A percentile compares a stretch with the other conserved stretches of the same genome.
These are phyloP conservation scores for Erythrophleum fordii DNA, from an alignment of 306 rosid genomes.

Conservation along the genomic window DNA sequence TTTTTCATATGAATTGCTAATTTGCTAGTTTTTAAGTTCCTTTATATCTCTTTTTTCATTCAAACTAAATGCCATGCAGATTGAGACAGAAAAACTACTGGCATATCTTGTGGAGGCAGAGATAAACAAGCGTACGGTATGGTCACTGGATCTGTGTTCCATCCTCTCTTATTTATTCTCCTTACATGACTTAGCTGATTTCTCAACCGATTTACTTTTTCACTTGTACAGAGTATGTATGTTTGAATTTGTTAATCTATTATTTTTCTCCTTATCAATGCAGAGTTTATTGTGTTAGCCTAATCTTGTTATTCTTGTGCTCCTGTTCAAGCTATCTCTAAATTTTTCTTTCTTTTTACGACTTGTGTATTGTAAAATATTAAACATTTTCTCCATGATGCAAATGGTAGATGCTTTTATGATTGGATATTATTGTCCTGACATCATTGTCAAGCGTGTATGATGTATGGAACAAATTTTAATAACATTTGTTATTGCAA, in stretches of 20 bases:
- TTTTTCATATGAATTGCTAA: slow-evolving; percentile 7
- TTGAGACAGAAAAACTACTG: slow-evolving; percentile 95
- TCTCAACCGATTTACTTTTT: not conserved
- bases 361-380: not conserved
- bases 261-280: slow-evolving; percentile 7
- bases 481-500: not conserved
- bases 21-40: slow-evolving; percentile 31
- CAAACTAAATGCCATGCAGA: slow-evolving; percentile 52
- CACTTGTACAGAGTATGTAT: not conserved
- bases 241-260: slow-evolving; percentile 8
- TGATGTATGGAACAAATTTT: slow-evolving; percentile 18
- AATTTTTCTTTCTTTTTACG: slow-evolving; percentile 1
- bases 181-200: not conserved
- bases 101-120: slow-evolving; percentile 96
- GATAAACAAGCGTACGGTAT: slow-evolving; percentile 89
- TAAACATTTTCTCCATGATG: not conserved
- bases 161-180: not conserved
- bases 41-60: slow-evolving; percentile 27
- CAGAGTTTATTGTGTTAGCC: slow-evolving; percentile 8
- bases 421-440: not conserved
- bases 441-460: slow-evolving; percentile 4
- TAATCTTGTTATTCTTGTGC: slow-evolving; percentile 12
- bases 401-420: slow-evolving; percentile 5
- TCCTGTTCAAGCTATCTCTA: slow-evolving; percentile 1
- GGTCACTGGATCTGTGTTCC: slow-evolving; percentile 18